Percentiles rank a stretch among this genome's conserved stretches.
These are phyloP conservation scores for Vitis hybrid DNA, from an alignment of 177 flowering plant genomes.

Conservation along the genomic window DNA sequence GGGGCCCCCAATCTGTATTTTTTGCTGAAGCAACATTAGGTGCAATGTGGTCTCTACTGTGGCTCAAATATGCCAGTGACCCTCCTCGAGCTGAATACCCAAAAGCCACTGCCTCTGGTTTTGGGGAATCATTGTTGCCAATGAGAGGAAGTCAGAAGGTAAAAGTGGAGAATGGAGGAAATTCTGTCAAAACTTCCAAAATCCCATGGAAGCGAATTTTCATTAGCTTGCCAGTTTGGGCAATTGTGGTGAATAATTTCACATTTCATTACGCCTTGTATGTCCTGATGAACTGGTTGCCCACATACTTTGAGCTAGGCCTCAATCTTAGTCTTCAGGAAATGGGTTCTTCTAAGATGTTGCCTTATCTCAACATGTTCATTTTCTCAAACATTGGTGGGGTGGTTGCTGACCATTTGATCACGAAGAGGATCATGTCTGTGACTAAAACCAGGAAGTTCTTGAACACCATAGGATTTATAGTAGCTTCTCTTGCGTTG, in stretches of 20 bases:
- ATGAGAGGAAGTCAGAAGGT: conserved; percentile 46
- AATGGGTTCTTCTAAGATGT: conserved; percentile 95
- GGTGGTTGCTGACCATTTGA: conserved; percentile 71
- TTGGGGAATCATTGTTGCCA: conserved; percentile 75
- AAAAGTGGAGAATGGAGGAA: conserved; percentile 57
- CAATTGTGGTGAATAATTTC: conserved; percentile 90
- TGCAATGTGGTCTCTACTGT: conserved; percentile 76
- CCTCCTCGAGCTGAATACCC: conserved; percentile 83
- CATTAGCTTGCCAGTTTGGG: conserved; percentile 81
- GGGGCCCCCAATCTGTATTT: conserved; percentile 84
- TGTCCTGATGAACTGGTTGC: conserved; percentile 95
- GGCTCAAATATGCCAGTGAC: conserved; percentile 76
- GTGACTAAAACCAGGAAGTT: conserved; percentile 80
- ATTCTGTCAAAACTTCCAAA: conserved; percentile 29
- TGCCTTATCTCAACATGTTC: conserved; percentile 96
- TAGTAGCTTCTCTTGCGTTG: conserved; percentile 76
- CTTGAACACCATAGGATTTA: conserved; percentile 80
- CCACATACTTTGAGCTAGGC: conserved; percentile 88
- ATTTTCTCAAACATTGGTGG: conserved; percentile 94
- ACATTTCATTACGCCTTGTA: conserved; percentile 93
- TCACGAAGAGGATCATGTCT: conserved; percentile 71
- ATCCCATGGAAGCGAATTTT: conserved; percentile 85
- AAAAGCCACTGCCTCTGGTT: conserved; percentile 80
- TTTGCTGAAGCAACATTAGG: conserved; percentile 80
- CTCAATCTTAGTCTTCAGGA: conserved; percentile 85